Conservation (phyloP, 2,329 filamentous ascomycete species). For the Trichoderma oligosporum region DNA sequence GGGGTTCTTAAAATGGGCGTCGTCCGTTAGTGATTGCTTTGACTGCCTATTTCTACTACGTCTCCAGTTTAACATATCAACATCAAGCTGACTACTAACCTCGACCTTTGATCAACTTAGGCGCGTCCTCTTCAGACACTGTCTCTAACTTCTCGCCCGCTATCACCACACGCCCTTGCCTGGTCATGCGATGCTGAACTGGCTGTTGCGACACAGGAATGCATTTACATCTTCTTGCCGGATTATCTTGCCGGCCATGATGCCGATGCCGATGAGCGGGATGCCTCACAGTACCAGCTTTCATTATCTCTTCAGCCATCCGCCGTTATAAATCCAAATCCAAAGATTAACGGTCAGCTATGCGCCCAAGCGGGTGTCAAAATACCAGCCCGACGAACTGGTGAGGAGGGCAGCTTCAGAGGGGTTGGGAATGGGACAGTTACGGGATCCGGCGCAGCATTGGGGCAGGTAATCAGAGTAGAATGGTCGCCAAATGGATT, state of each 20-base stretch:
- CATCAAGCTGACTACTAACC: not conserved
- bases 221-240: slow-evolving; percentile 49
- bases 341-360: slow-evolving; percentile 45
- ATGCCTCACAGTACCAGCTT: slow-evolving; percentile 33
- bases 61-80: not conserved
- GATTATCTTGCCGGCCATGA: slow-evolving; percentile 34
- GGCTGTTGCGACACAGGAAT: slow-evolving; percentile 55
- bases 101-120: slow-evolving; percentile 25
- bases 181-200: slow-evolving; percentile 59
- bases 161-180: slow-evolving; percentile 41
- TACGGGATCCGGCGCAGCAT: slow-evolving; percentile 45
- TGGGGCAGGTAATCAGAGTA: slow-evolving; percentile 53
- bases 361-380: slow-evolving; percentile 38
- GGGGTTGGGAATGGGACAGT: slow-evolving; percentile 47
- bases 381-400: slow-evolving; percentile 28
- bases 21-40: not conserved
- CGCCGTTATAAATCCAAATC: slow-evolving; percentile 37
- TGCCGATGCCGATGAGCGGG: slow-evolving; percentile 25
- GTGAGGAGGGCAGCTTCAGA: slow-evolving; percentile 32
- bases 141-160: slow-evolving; percentile 41
- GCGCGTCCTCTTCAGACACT: slow-evolving; percentile 48
- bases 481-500: slow-evolving; percentile 58
- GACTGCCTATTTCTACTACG: not conserved
- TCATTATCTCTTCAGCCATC: slow-evolving; percentile 33
- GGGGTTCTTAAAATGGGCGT: too few relatives aligned